Base-by-base conservation (phyloP, 2,329 filamentous ascomycete species). In the Diaporthe vaccinii region DNA sequence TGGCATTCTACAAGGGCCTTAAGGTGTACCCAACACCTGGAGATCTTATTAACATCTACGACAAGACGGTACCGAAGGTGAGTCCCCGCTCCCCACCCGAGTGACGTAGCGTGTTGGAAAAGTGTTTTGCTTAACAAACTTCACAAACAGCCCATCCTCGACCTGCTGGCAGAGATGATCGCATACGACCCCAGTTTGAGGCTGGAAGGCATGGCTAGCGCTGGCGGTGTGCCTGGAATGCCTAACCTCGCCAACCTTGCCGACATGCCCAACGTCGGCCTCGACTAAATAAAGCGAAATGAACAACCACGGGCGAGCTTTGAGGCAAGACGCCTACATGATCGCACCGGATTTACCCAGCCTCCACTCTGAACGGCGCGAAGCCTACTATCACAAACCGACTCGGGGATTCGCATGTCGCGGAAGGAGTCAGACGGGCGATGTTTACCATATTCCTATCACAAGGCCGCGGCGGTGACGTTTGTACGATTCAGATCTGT, bases 121-220 rank as follows among this genome's bases (percentile, higher is more conserved):
- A 41, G 49, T 41, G 3, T 22, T 28, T 82, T 76, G 83, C 76
- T 9, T 28, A 62, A 41, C 22, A n/a, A 31, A 25, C 25, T 36
- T 31, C 28, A 53, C 34, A 39, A 73, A 49, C 78, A 97, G 94
- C 92, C 96, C 77, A 94, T 98, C 81, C 92, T 99, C 80, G 96
- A 99, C 85, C 93, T 98, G 80, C 92, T 99, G 78, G 97, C 97
- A 79, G 95, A 98, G 87, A 98, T 99, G 95, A 98, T 99, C 82
- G 96, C 96, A 78, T 92, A 96, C 84, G 97, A 98, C 86, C 91
- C 93, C 78, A 91, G 88, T 78, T 87, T 95, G 79, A 90, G 93
- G 79, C 88, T 94, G 77, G 90, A 86, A 75, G 78, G 84, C 71
- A 82, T 81, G 74, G 78, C 75, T 44, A 69, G 65, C 46, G 65